phyloP scores from a whole-genome alignment of 139 green algal genomes.

The Raphidocelis subcapitata region DNA sequence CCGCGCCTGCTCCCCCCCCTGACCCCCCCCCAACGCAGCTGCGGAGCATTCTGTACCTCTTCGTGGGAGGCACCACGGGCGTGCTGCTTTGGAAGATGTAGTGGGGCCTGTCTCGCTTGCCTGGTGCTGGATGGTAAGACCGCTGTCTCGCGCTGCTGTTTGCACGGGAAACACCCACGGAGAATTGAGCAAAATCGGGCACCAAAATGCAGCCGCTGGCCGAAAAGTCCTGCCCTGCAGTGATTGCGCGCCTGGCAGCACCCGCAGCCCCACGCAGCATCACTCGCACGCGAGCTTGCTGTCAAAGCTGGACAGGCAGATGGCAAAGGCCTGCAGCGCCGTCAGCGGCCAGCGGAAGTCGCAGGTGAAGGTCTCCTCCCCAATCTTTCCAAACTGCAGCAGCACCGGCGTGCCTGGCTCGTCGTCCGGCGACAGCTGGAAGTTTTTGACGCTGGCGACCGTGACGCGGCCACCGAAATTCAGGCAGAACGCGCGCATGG shows the following conservation, averaged over 20 bases:
- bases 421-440: conserved; percentile 86
- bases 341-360: conserved; percentile 90
- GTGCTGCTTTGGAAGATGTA: conserved; percentile 92
- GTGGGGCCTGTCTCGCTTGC: no score
- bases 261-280: not conserved
- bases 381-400: conserved; percentile 81
- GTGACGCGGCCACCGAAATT: conserved; percentile 99
- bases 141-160: no score
- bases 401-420: conserved; percentile 40
- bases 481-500: conserved; percentile 94
- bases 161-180: no score
- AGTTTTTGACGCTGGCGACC: conserved; percentile 98
- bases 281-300: conserved; percentile 85
- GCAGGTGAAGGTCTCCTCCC: conserved; percentile 90
- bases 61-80: conserved; percentile 73
- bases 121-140: no score
- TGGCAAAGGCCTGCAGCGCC: conserved; percentile 89
- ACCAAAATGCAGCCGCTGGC: no score
- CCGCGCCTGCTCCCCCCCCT: not conserved
- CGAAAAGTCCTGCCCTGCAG: no score
- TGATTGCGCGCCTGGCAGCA: no score
- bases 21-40: conserved; percentile 46
- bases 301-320: conserved; percentile 94
- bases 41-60: conserved; percentile 87
- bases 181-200: no score